Percentiles rank a stretch among this genome's conserved stretches.
phyloP scores from a whole-genome alignment of 331 rosid genomes.

The Quercus lobata region DNA sequence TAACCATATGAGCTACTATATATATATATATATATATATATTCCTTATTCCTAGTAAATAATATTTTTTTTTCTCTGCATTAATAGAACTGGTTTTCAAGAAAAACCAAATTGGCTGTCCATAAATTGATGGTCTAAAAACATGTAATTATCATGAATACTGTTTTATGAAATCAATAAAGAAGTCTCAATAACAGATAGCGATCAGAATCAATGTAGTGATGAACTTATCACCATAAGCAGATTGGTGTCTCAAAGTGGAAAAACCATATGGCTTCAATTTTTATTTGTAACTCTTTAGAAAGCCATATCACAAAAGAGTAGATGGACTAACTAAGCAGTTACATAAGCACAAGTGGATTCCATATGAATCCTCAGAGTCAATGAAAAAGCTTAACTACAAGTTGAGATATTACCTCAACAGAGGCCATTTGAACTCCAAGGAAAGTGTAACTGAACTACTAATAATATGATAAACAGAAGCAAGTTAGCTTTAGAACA shows the following conservation, averaged over 20 bases:
- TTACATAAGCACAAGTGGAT: background rate
- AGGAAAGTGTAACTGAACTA: constrained; percentile 5
- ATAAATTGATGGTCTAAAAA: too few species aligned
- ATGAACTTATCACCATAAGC: background rate
- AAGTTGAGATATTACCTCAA: constrained; percentile 37
- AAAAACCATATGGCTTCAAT: background rate
- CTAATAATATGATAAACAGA: background rate
- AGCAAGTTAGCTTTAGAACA: background rate
- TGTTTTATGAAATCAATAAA: too few species aligned
- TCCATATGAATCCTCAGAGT: background rate
- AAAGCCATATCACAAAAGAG: background rate
- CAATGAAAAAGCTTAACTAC: background rate
- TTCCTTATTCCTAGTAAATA: too few species aligned
- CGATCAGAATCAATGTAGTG: too few species aligned
- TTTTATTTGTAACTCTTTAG: background rate
- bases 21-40: too few species aligned
- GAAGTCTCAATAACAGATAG: too few species aligned
- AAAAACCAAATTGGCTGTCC: too few species aligned
- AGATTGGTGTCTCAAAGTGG: background rate
- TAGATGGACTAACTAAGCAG: background rate
- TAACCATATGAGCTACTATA: too few species aligned
- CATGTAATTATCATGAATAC: too few species aligned
- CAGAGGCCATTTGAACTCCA: constrained; percentile 60
- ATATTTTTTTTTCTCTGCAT: too few species aligned
- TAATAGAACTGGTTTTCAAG: too few species aligned